Evolutionary conservation across 768 basidiomycete genomes (phyloP).

Genomic region (Termitomyces sp.): DNA sequence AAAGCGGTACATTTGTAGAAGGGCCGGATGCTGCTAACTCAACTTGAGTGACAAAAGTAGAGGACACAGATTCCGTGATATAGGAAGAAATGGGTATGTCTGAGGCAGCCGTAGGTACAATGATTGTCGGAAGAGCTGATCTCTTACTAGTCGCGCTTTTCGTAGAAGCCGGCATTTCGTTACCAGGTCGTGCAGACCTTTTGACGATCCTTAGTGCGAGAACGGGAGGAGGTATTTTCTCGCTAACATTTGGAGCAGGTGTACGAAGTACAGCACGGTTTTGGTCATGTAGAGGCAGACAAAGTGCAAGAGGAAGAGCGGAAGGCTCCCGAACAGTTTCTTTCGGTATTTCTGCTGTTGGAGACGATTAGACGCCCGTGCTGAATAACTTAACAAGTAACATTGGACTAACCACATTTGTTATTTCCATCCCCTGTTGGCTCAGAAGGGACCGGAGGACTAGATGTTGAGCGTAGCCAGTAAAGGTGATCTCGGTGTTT

Average conservation of each 20-base stretch:
- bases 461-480: neutral
- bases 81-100: neutral
- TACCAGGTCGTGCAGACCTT: slow-evolving; percentile 19
- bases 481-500: neutral
- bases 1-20: neutral
- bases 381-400: neutral
- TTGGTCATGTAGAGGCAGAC: slow-evolving; percentile 10
- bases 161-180: slow-evolving; percentile 14
- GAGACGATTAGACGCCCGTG: neutral
- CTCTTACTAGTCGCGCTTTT: slow-evolving; percentile 5
- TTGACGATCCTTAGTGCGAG: slow-evolving; percentile 45
- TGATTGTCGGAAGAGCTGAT: neutral
- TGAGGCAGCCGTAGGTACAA: neutral
- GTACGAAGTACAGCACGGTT: neutral
- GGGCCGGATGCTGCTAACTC: slow-evolving; percentile 1
- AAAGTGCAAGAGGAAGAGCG: slow-evolving; percentile 5
- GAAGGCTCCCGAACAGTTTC: neutral
- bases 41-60: neutral
- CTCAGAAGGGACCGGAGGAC: neutral
- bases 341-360: neutral
- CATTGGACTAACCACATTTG: neutral
- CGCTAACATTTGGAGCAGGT: slow-evolving; percentile 9
- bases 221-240: slow-evolving; percentile 26
- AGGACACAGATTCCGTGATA: neutral
- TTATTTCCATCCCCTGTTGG: neutral